Evolutionary conservation across 2,329 filamentous ascomycete species (phyloP), one percentile per base, ranked within the genome.

Genomic region (Fusarium coicis): DNA sequence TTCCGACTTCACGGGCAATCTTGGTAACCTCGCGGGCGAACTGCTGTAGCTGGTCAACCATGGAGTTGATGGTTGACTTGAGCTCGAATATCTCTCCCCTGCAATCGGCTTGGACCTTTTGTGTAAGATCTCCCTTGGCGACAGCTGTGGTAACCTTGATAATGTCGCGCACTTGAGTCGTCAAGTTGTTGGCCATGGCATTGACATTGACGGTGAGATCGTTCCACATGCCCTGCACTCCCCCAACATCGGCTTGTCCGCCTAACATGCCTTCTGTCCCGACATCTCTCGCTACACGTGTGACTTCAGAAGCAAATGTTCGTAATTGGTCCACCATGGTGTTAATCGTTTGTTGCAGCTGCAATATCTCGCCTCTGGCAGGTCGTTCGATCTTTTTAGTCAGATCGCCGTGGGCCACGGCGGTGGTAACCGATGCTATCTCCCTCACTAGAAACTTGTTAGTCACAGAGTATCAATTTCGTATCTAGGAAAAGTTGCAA

Each of bases 51-150:
- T 98, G 96, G 81, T 98, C 96, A 75, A 99, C 96, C 96, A 99
- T 99, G 81, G 93, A 96, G 84, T 99, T 99, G 86, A 98, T 99
- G 52, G 96, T 98, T 68, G 95, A 95, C 84, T 99, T 99, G 79
- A 99, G 92, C 85, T 93, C 94, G 80, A 91, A 93, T 79, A 95
- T 98, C 87, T 96, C 96, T 83, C 93, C 97, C 85, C 92, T 93
- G 84, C 93, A 96, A 79, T 94, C 94, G 69, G 95, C 95, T 82
- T 97, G 94, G 43, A 99, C 96, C 83, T 98, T 98, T 83, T 97
- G 96, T 56, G 95, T 98, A 77, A 99, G 87, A 81, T 99, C 96
- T 84, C 96, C 96, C 83, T 91, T 91, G 77, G 91, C 91, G 74
- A 93, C 91, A 68, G 91, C 91, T 37, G 91, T 93, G 37, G 91